Evolutionary conservation across 768 basidiomycete genomes (phyloP).

Genomic region (Rhizopogon sp.): DNA sequence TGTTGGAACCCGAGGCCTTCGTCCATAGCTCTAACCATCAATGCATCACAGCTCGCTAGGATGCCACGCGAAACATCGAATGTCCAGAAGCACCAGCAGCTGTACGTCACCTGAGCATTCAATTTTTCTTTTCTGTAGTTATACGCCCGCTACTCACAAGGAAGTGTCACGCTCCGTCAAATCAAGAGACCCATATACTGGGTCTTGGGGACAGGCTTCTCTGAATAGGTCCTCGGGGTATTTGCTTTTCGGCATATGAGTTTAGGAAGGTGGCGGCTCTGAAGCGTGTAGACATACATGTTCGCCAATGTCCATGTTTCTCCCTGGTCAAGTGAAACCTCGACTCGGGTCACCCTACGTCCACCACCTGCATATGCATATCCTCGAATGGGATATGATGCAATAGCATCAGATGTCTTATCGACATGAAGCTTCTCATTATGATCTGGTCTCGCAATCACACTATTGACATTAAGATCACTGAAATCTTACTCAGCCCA

Average conservation of each 20-base stretch:
- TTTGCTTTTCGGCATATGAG: constrained; percentile 12
- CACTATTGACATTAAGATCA: constrained; percentile 58
- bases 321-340: constrained; percentile 53
- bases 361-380: constrained; percentile 65
- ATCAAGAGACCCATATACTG: constrained; percentile 48
- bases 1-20: constrained; percentile 47
- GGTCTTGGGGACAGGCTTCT: constrained; percentile 26
- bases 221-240: constrained; percentile 52
- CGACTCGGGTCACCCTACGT: constrained; percentile 52
- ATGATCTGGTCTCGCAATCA: constrained; percentile 51
- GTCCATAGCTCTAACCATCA: constrained; percentile 53
- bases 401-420: constrained; percentile 4
- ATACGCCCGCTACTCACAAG: constrained; percentile 27
- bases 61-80: constrained; percentile 30
- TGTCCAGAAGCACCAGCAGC: constrained; percentile 60
- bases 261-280: neutral
- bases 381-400: constrained; percentile 39
- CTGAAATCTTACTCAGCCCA: constrained; percentile 30
- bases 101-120: neutral
- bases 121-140: neutral
- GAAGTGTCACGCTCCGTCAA: constrained; percentile 43
- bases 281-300: constrained; percentile 20
- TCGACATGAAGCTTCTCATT: constrained; percentile 35
- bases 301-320: constrained; percentile 40
- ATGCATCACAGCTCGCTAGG: constrained; percentile 29